Evolutionary conservation across 306 rosid species (phyloP), one percentile per base, ranked within the genome.

Genomic region (Elaeagnus macrophylla): DNA sequence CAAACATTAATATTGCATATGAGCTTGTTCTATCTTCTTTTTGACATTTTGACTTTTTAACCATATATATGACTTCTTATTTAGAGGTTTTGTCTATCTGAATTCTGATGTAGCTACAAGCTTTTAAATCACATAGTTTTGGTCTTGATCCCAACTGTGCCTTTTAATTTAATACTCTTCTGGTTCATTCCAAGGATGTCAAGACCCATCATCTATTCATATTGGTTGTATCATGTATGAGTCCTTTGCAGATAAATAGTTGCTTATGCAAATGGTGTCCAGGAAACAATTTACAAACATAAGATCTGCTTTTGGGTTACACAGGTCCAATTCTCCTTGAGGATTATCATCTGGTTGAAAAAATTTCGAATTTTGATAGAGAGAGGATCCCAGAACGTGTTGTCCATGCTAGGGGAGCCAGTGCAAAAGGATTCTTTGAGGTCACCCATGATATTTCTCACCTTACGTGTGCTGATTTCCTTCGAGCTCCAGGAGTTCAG

Each of bases 391-490:
- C 95, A 45, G 95, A 90, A 71, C 94, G 95, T 55, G 95, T 90
- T 57, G 97, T 90, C 47, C 97, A 90, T 71, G 97, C 97, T 6
- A 86, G 97, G 76, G 95, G 97, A 65, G 97, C 97, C 18, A 90
- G 97, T 79, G 97, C 95, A 39, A 90, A 90, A 80, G 95, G 97
- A 10, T 90, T 90, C 71, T 90, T 90, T 68, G 94, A 90, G 83
- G 95, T 83, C 71, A 90, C 97, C 59, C 97, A 90, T 62, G 95
- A 86, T 61, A 61, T 90, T 49, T 52, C 97, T 54, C 72, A 83
- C 73, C 94, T 90, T 43, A 49, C 95, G 9, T 86, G 94, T 70
- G 97, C 97, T 4, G 97, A 90, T 73, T 90, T 90, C 80, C 95
- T 90, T 42, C 83, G 95, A 14, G 88, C 86, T 50, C 94, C 94